Percentiles rank a stretch among this genome's conserved stretches.
phyloP scores from a whole-genome alignment of 768 basidiomycete species.

The Leccinum subgranulosum region DNA sequence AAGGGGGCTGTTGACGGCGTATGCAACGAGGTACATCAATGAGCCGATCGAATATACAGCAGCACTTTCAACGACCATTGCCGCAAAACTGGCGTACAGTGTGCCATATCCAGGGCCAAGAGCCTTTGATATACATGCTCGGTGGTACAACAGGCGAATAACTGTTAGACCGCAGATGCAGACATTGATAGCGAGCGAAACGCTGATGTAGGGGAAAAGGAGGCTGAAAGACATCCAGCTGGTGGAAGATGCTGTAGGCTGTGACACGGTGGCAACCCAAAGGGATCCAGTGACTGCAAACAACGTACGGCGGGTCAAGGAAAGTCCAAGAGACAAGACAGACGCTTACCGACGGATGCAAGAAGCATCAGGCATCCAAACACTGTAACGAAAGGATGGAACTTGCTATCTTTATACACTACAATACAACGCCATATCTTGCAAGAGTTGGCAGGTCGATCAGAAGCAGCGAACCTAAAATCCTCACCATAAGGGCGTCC shows the following conservation, averaged over 20 bases:
- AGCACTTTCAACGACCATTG: constrained; percentile 35
- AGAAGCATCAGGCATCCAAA: constrained; percentile 23
- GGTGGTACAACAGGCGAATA: constrained; percentile 30
- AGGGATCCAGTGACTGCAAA: constrained; percentile 27
- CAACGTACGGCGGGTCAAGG: neutral
- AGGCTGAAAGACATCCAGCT: constrained; percentile 33
- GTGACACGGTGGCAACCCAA: constrained; percentile 28
- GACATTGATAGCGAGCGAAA: constrained; percentile 34
- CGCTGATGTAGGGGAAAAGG: constrained; percentile 31
- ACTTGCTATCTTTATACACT: constrained; percentile 29
- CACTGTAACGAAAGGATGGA: constrained; percentile 12
- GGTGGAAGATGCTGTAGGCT: constrained; percentile 13
- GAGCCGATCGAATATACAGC: constrained; percentile 33
- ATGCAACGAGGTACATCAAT: constrained; percentile 31
- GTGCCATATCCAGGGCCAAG: constrained; percentile 27
- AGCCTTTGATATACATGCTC: constrained; percentile 20
- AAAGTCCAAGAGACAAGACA: neutral
- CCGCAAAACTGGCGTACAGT: constrained; percentile 32
- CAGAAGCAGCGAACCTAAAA: neutral
- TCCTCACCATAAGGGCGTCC: constrained; percentile 28
- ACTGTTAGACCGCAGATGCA: constrained; percentile 31
- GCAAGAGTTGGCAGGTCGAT: neutral
- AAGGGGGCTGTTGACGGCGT: constrained; percentile 20
- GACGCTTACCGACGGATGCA: constrained; percentile 21
- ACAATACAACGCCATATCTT: constrained; percentile 34